These are phyloP conservation scores for Decorospora gaudefroyi DNA, from an alignment of 2,329 filamentous ascomycete species.

Conservation along the genomic window DNA sequence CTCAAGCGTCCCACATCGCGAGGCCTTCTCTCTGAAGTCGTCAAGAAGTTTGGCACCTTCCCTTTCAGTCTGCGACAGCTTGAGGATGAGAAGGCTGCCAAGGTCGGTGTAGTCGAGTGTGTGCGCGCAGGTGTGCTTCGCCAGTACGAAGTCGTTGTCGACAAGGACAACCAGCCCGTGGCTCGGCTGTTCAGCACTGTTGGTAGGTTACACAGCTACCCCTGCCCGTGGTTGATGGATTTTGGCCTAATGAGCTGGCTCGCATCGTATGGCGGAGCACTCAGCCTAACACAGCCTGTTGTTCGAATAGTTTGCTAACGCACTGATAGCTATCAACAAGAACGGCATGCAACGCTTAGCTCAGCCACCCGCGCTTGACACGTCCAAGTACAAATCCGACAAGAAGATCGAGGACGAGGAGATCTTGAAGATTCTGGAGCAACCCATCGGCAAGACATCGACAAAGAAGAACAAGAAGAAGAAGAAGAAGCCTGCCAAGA, in stretches of 20 bases:
- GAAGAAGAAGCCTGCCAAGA: constrained; percentile 73
- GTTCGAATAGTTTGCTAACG: constrained; percentile 17
- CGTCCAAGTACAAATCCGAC: constrained; percentile 85
- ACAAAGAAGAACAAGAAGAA: constrained; percentile 85
- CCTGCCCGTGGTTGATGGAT: constrained; percentile 5
- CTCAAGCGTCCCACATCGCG: constrained; percentile 93
- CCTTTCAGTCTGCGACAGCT: constrained; percentile 97
- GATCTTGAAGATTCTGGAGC: constrained; percentile 90
- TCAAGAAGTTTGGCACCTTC: constrained; percentile 97
- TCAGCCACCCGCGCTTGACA: constrained; percentile 73
- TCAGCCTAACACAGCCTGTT: neutral
- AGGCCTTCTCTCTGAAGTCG: constrained; percentile 88
- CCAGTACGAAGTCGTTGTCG: constrained; percentile 93
- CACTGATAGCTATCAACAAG: constrained; percentile 81
- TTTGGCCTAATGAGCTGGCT: neutral
- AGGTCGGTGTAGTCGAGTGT: constrained; percentile 96
- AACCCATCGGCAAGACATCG: constrained; percentile 69
- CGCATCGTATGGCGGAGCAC: neutral
- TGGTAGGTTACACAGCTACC: constrained; percentile 76
- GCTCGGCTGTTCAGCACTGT: constrained; percentile 87
- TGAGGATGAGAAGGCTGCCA: constrained; percentile 91
- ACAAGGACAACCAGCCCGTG: constrained; percentile 85
- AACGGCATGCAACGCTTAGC: constrained; percentile 90
- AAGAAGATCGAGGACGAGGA: constrained; percentile 99
- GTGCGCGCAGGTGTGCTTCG: constrained; percentile 90